Evolutionary conservation across 2,329 filamentous ascomycete genomes (phyloP).

Genomic region (Cryphonectria naterciae): DNA sequence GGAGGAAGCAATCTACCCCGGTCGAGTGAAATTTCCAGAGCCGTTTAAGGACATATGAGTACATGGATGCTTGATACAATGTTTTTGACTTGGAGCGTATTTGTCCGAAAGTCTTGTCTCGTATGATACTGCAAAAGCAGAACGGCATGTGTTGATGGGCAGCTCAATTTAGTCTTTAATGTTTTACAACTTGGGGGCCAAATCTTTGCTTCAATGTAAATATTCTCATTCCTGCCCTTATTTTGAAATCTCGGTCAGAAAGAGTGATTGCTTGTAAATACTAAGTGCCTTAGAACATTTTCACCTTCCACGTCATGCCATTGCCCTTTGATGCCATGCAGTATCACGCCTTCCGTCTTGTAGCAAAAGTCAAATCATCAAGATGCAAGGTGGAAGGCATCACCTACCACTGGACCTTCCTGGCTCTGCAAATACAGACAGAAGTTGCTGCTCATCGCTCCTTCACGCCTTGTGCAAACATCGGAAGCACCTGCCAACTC

Average conservation of each 20-base stretch:
- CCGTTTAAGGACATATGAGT: neutral
- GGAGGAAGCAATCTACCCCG: neutral
- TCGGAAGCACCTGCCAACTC: neutral
- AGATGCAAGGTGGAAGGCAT: neutral
- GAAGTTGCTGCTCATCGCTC: neutral
- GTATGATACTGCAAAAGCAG: no score
- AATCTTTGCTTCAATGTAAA: neutral
- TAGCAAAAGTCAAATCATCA: neutral
- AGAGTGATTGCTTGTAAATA: neutral
- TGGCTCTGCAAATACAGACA: neutral
- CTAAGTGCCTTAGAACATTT: neutral
- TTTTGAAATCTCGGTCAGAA: neutral
- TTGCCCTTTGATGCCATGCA: neutral
- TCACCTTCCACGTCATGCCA: neutral
- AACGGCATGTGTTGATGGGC: no score
- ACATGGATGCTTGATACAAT: no score
- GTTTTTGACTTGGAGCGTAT: no score
- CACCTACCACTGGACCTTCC: neutral
- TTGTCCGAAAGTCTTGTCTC: no score
- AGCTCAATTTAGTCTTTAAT: no score
- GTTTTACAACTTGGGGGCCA: no score
- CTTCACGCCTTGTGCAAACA: neutral
- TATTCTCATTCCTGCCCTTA: neutral
- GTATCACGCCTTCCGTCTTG: neutral
- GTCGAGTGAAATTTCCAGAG: no score